A percentile compares a stretch with the other conserved stretches of the same genome.
These are phyloP conservation scores for Wickerhamiella cacticola DNA, from an alignment of 805 yeast species.

Conservation along the genomic window DNA sequence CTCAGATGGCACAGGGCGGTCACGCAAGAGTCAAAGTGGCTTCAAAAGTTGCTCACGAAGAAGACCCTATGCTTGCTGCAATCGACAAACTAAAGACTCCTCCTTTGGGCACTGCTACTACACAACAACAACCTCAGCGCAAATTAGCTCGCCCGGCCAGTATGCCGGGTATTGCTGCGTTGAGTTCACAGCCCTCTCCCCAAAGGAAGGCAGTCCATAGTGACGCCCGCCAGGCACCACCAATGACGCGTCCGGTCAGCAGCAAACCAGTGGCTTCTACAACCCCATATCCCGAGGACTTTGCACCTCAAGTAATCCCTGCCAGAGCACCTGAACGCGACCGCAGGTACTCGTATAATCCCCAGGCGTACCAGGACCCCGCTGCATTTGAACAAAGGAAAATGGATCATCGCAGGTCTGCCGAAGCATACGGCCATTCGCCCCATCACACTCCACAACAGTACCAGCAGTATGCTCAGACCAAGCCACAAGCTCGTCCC, in stretches of 20 bases:
- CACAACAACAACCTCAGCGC: background rate
- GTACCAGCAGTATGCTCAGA: slow-evolving; percentile 11
- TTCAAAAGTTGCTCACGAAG: slow-evolving; percentile 15
- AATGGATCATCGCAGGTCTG: slow-evolving; percentile 7
- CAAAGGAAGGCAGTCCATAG: background rate
- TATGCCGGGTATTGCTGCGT: slow-evolving; percentile 15
- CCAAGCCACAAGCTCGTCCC: slow-evolving; percentile 9
- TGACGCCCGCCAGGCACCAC: slow-evolving; percentile 9
- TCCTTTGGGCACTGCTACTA: slow-evolving; percentile 7
- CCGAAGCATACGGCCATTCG: background rate
- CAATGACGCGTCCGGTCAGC: background rate
- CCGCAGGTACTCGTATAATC: background rate
- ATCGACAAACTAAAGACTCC: slow-evolving; percentile 35
- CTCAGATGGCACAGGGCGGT: background rate
- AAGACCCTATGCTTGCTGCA: slow-evolving; percentile 47
- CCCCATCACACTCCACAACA: slow-evolving; percentile 7
- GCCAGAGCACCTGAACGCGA: slow-evolving; percentile 9
- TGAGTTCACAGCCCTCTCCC: background rate
- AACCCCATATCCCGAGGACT: slow-evolving; percentile 11
- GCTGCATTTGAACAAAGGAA: background rate
- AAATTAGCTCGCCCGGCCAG: slow-evolving; percentile 15
- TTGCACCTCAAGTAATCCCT: slow-evolving; percentile 3
- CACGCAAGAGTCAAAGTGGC: background rate
- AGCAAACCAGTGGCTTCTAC: background rate
- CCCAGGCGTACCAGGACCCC: background rate